Percentiles rank a stretch among this genome's conserved stretches.
Evolutionary conservation across 495 filamentous ascomycete genomes (phyloP).

Genomic region (Rhypophila decipiens): DNA sequence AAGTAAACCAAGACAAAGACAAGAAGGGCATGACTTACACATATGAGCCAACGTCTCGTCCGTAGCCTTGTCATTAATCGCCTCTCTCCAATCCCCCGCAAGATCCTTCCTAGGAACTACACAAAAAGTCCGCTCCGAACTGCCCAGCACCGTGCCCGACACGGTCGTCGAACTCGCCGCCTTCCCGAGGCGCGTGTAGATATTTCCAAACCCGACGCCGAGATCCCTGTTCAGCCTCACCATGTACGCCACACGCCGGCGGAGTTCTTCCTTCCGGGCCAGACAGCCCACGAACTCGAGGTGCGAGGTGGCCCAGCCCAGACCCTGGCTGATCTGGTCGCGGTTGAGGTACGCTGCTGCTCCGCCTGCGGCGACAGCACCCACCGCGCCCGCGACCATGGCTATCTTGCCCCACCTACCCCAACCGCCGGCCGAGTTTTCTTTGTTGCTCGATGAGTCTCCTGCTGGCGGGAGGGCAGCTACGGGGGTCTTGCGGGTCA

Average conservation of each 20-base stretch:
- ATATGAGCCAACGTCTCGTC: conserved; percentile 83
- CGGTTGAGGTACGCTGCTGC: conserved; percentile 81
- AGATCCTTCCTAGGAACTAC: conserved; percentile 56
- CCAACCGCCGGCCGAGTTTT: conserved; percentile 37
- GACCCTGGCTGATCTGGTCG: conserved; percentile 65
- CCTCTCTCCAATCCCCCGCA: conserved; percentile 53
- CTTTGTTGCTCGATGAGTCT: conserved; percentile 10
- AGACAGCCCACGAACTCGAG: conserved; percentile 94
- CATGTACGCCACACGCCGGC: conserved; percentile 55
- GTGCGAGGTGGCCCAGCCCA: conserved; percentile 79
- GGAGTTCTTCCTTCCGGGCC: conserved; percentile 68
- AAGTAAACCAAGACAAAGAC: background rate
- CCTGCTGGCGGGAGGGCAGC: conserved; percentile 22
- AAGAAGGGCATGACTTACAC: conserved; percentile 33
- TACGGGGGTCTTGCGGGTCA: conserved; percentile 14
- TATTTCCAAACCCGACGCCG: conserved; percentile 65
- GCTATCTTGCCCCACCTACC: conserved; percentile 75
- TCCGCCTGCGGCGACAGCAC: conserved; percentile 77
- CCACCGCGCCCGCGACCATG: conserved; percentile 73
- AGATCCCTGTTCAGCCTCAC: conserved; percentile 48
- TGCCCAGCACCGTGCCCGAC: conserved; percentile 47
- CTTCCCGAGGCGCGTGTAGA: conserved; percentile 77
- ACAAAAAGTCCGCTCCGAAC: conserved; percentile 69
- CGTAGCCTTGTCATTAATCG: conserved; percentile 66
- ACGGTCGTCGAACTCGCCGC: conserved; percentile 41